Conservation (phyloP, 2,329 filamentous ascomycete species). For the Fusarium algeriense region DNA sequence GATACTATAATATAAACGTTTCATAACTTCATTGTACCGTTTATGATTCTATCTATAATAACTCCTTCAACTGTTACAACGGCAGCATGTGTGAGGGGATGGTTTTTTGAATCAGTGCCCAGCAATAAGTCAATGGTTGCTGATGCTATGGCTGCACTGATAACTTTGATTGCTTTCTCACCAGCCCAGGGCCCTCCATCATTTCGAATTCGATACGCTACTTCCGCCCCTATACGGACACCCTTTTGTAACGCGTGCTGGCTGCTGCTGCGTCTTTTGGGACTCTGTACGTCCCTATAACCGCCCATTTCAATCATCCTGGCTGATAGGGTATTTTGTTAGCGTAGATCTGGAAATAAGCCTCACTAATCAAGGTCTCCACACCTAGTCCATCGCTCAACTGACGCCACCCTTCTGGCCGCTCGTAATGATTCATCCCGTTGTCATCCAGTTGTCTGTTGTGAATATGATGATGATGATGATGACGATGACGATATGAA, state of each 20-base stretch:
- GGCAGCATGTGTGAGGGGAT: not conserved
- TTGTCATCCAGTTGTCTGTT: not conserved
- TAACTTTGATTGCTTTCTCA: not conserved
- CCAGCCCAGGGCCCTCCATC: not conserved
- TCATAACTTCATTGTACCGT: not conserved
- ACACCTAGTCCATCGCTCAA: not conserved
- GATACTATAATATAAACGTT: not conserved
- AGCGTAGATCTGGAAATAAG: not conserved
- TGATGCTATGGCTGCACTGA: not conserved
- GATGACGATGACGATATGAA: not conserved
- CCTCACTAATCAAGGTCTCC: not conserved
- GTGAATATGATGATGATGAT: not conserved
- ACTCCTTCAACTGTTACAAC: not conserved
- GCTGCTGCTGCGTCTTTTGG: not conserved
- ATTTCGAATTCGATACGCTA: not conserved
- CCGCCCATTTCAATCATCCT: not conserved
- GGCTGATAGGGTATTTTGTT: not conserved
- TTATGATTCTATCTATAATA: not conserved
- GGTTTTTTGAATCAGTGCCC: not conserved
- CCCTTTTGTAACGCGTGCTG: not conserved
- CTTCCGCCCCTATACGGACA: not conserved
- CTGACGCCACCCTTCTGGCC: not conserved
- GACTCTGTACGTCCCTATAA: too few species aligned
- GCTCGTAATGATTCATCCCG: not conserved
- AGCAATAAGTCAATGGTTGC: not conserved